A percentile compares a stretch with the other conserved stretches of the same genome.
phyloP scores from a whole-genome alignment of 202 grass and related monocot species.

The Setaria italica region DNA sequence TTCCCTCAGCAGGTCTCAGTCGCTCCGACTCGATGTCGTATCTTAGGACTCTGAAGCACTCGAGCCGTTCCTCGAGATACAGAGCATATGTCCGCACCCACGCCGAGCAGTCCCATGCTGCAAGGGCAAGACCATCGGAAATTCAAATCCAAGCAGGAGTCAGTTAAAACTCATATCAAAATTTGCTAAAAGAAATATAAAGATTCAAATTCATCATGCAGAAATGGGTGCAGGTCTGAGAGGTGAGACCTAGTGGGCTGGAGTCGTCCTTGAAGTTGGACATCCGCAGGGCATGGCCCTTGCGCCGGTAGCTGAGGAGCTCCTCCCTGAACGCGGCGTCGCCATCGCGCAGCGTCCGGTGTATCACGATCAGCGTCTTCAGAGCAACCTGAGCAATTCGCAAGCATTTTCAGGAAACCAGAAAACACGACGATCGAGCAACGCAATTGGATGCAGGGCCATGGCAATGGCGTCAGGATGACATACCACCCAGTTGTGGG shows the following conservation, averaged over 20 bases:
- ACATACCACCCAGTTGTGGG: slow-evolving; percentile 80
- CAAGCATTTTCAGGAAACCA: too few species aligned
- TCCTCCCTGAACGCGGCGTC: slow-evolving; percentile 81
- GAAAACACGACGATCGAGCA: too few species aligned
- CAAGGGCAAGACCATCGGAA: not conserved
- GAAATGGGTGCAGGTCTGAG: not conserved
- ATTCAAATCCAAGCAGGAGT: not conserved
- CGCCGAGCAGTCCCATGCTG: slow-evolving; percentile 94
- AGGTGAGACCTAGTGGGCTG: slow-evolving; percentile 56
- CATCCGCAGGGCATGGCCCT: slow-evolving; percentile 73
- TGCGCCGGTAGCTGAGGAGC: slow-evolving; percentile 62
- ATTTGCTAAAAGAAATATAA: too few species aligned
- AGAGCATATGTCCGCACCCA: slow-evolving; percentile 88
- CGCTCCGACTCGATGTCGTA: slow-evolving; percentile 86
- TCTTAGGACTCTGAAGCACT: slow-evolving; percentile 74
- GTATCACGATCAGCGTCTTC: slow-evolving; percentile 89
- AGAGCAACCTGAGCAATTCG: slow-evolving; percentile 59
- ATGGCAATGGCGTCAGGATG: not conserved
- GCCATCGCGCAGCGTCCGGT: slow-evolving; percentile 69
- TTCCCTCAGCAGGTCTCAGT: slow-evolving; percentile 49
- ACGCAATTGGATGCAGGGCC: not conserved
- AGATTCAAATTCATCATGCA: not conserved
- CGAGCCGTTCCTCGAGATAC: slow-evolving; percentile 85
- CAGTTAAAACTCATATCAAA: not conserved
- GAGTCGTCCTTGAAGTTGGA: slow-evolving; percentile 91